Percentiles rank a stretch among this genome's conserved stretches.
Evolutionary conservation across 139 green algal species (phyloP).

Genomic region (Picochlorum sp.): DNA sequence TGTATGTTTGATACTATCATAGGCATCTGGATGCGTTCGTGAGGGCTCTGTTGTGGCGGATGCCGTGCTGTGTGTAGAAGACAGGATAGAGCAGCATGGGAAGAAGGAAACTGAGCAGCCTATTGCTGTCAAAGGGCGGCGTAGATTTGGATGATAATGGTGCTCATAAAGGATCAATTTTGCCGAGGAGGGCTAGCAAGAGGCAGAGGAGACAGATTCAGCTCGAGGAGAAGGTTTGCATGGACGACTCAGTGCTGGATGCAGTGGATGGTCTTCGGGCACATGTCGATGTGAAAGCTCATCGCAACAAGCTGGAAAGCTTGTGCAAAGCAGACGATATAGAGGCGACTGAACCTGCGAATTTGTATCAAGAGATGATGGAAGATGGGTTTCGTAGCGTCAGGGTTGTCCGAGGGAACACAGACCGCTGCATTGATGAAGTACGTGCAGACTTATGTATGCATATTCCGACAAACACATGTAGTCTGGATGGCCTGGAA

Average conservation of each 20-base stretch:
- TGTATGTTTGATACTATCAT: too few species aligned
- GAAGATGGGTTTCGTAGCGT: constrained; percentile 5
- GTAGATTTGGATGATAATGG: too few species aligned
- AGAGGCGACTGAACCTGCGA: neutral
- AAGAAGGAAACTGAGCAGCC: neutral
- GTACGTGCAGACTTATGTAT: constrained; percentile 14
- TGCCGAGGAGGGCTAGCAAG: neutral
- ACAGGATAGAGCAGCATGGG: too few species aligned
- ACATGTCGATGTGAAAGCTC: neutral
- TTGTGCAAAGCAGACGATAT: neutral
- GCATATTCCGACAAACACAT: constrained; percentile 4
- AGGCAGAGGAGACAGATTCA: neutral
- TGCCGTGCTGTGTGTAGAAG: too few species aligned
- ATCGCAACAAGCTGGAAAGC: neutral
- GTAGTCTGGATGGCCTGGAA: neutral
- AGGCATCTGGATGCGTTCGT: too few species aligned
- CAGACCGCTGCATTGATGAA: neutral
- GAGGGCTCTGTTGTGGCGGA: too few species aligned
- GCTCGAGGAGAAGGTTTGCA: neutral
- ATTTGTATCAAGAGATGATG: too few species aligned
- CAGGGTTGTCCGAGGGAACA: neutral
- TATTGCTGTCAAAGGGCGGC: neutral
- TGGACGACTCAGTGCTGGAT: neutral
- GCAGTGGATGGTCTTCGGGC: neutral
- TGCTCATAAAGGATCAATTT: neutral